phyloP scores from a whole-genome alignment of 768 basidiomycete genomes.

The Cyclocybe aegerita region DNA sequence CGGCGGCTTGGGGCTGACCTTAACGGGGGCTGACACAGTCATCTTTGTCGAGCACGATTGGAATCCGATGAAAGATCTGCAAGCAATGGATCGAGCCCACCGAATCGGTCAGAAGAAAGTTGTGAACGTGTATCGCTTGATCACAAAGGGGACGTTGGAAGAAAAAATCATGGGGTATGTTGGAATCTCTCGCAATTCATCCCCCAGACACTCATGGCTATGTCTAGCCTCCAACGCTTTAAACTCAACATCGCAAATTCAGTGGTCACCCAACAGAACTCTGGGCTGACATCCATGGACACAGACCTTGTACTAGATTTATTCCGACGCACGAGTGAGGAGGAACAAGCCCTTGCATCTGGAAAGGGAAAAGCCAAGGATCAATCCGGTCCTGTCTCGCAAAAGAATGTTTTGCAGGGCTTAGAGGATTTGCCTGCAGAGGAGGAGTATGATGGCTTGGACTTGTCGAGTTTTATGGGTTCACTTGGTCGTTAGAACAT shows the following conservation, averaged over 20 bases:
- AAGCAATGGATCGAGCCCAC: conserved; percentile 99
- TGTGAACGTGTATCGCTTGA: conserved; percentile 96
- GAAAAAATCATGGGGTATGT: conserved; percentile 99
- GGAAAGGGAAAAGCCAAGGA: conserved; percentile 59
- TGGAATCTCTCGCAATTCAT: background rate
- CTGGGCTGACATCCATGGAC: conserved; percentile 92
- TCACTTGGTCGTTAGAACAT: conserved; percentile 53
- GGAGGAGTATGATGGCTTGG: conserved; percentile 88
- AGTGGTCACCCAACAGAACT: conserved; percentile 96
- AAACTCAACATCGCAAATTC: conserved; percentile 98
- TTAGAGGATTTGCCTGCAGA: conserved; percentile 90
- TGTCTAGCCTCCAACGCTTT: conserved; percentile 87
- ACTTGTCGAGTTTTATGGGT: conserved; percentile 85
- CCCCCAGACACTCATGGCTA: conserved; percentile 2
- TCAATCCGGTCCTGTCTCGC: conserved; percentile 55
- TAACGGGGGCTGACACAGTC: conserved; percentile 98
- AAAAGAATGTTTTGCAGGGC: conserved; percentile 86
- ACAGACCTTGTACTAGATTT: conserved; percentile 96
- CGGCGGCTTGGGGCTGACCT: conserved; percentile 91
- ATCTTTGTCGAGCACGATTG: conserved; percentile 99
- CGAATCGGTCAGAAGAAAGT: conserved; percentile 98
- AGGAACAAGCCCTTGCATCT: conserved; percentile 58
- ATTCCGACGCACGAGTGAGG: conserved; percentile 81
- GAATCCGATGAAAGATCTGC: conserved; percentile 99
- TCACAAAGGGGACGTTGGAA: conserved; percentile 95